Percentiles rank a stretch among this genome's conserved stretches.
These are phyloP conservation scores for Dichotomopilus funicola DNA, from an alignment of 2,329 filamentous ascomycete species.

Conservation along the genomic window DNA sequence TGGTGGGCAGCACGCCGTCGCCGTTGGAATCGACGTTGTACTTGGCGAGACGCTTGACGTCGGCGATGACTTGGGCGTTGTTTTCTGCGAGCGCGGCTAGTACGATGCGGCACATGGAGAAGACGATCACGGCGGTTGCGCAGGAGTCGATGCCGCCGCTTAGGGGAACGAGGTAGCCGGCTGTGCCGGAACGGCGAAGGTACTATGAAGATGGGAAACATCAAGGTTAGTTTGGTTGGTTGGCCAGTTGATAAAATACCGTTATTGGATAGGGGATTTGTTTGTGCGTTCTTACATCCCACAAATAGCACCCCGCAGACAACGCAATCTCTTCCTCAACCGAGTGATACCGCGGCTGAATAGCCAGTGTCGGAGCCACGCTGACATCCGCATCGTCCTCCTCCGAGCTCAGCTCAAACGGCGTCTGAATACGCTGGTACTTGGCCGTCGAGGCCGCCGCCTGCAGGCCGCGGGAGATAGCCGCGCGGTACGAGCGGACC, in stretches of 20 bases:
- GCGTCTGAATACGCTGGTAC: conserved; percentile 40
- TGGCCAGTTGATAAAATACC: too few species aligned
- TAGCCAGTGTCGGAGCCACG: conserved; percentile 27
- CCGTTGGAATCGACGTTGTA: conserved; percentile 25
- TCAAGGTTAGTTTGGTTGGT: neutral
- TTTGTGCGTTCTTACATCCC: conserved; percentile 30
- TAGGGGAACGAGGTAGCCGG: conserved; percentile 51
- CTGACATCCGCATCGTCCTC: conserved; percentile 28
- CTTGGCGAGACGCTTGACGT: conserved; percentile 33
- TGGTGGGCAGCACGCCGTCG: conserved; percentile 39
- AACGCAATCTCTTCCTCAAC: conserved; percentile 63
- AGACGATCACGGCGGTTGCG: conserved; percentile 37
- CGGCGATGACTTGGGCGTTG: conserved; percentile 33
- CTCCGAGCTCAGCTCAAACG: conserved; percentile 29
- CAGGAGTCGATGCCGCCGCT: conserved; percentile 55
- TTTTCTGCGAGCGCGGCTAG: conserved; percentile 43
- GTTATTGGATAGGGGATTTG: neutral
- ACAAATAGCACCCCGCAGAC: conserved; percentile 56
- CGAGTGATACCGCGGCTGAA: conserved; percentile 46
- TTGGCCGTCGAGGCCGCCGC: conserved; percentile 39
- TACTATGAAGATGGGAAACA: conserved; percentile 34
- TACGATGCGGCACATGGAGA: conserved; percentile 50
- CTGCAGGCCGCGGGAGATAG: conserved; percentile 52
- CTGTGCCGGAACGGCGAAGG: conserved; percentile 40
- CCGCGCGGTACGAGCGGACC: conserved; percentile 55